These are phyloP conservation scores for Phytophthora agathidicida DNA, from an alignment of 352 stramenopile species.

Conservation along the genomic window DNA sequence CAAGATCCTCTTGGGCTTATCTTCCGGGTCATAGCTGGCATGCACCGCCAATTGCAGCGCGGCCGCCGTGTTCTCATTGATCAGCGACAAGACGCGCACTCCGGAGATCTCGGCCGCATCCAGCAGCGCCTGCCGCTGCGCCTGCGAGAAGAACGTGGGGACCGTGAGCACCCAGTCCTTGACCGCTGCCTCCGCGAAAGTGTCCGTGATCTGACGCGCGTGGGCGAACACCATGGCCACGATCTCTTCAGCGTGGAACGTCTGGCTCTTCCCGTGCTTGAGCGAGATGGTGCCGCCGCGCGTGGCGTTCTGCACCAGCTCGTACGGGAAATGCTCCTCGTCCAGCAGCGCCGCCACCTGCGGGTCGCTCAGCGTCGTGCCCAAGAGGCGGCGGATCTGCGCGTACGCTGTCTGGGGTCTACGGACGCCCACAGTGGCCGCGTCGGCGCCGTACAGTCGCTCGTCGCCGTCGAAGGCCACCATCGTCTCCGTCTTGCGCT, in stretches of 20 bases:
- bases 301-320: conserved; percentile 80
- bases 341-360: conserved; percentile 59
- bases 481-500: conserved; percentile 97
- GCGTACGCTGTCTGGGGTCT: conserved; percentile 93
- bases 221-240: conserved; percentile 97
- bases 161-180: conserved; percentile 97
- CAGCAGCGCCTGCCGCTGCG: conserved; percentile 94
- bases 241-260: conserved; percentile 95
- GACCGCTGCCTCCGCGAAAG: conserved; percentile 71
- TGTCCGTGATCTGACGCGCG: conserved; percentile 83
- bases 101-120: conserved; percentile 95
- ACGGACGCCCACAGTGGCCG: conserved; percentile 89
- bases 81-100: conserved; percentile 95
- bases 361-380: conserved; percentile 82
- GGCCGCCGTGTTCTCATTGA: conserved; percentile 98
- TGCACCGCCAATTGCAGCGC: conserved; percentile 97
- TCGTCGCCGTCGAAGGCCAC: conserved; percentile 92
- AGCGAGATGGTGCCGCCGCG: conserved; percentile 72
- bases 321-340: conserved; percentile 82
- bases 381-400: conserved; percentile 92
- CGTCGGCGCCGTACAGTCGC: conserved; percentile 96
- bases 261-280: conserved; percentile 57
- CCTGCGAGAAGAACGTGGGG: conserved; percentile 95
- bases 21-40: conserved; percentile 73
- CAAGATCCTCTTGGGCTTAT: conserved; percentile 90